A percentile compares a stretch with the other conserved stretches of the same genome.
Evolutionary conservation across 371 early-diverging fungal genomes (phyloP).

Genomic region (Rhizopus stolonifer): DNA sequence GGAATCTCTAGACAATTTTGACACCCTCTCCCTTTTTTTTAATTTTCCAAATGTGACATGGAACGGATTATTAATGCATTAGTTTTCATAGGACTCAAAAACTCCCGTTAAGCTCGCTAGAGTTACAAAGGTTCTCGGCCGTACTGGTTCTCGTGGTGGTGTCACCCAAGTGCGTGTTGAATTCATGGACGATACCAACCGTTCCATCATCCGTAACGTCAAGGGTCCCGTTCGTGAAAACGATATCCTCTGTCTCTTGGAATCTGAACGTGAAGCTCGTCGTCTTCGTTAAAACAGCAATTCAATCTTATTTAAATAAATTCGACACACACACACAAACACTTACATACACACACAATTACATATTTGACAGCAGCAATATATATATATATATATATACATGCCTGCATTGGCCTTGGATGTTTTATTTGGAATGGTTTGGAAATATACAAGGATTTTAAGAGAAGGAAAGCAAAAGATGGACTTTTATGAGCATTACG

Average conservation of each 20-base stretch:
- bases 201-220: slow-evolving; percentile 98
- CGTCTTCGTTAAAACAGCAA: slow-evolving; percentile 83
- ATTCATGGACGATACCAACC: slow-evolving; percentile 93
- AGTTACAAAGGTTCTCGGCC: slow-evolving; percentile 96
- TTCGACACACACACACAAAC: too few species aligned
- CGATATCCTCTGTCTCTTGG: slow-evolving; percentile 95
- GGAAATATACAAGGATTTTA: too few species aligned
- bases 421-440: too few species aligned
- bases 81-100: slow-evolving; percentile 56
- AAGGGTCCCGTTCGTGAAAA: slow-evolving; percentile 98
- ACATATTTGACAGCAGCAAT: too few species aligned
- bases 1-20: too few species aligned
- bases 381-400: too few species aligned
- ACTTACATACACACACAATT: too few species aligned
- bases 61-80: neutral
- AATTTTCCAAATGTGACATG: neutral
- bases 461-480: neutral
- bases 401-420: too few species aligned
- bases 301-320: too few species aligned
- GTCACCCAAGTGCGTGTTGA: slow-evolving; percentile 99
- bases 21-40: neutral
- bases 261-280: slow-evolving; percentile 99
- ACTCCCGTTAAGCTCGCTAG: slow-evolving; percentile 88
- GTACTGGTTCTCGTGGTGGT: slow-evolving; percentile 98
- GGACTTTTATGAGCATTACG: too few species aligned